Base-by-base conservation (phyloP, 208 protist genomes). In the Wallacemonas collosoma region DNA sequence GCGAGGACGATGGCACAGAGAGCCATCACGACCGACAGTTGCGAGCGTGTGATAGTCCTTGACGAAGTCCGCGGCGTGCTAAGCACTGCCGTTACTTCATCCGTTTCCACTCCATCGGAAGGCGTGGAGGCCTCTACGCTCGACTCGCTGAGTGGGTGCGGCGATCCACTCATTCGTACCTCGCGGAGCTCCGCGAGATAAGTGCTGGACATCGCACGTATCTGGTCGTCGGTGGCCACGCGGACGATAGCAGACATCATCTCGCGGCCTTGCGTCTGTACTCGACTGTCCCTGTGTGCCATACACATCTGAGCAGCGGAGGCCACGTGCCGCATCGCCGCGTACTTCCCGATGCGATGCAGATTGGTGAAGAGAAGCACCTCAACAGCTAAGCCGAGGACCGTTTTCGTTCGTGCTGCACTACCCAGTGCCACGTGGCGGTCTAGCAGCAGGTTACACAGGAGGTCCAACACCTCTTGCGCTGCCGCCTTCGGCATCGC, bases 341-440 rank as follows among this genome's bases (percentile, higher is more conserved):
- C 77, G 62, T 81, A 96, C 75, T 83, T 83, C 17, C 89, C 91
- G 72, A 96, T 88, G 61, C 87, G 88, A 76, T 94, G 91, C 6
- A 92, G 68, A 68, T 96, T 96, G 17, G 54, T 71, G 72, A 92
- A 85, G 8, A 93, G 61, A 4, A 91, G 51, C 14, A 75, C 50
- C 53, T 82, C 73, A 4, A 96, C 68, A 15, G 79, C 79, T 9
- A 57, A 67, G 35, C 77, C 83, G 12, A 91, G 64, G 50, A 63
- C 76, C 40, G 79, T 71, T 58, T 84, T 85, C 3, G 88, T 82
- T 12, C 83, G 80, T 2, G 79, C 76, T 2, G 80, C 80, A 12
- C 50, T 56, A 15, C 85, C 84, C 57, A 85, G 86, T 3, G 71
- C 47, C 2, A 57, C 66, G 12, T 67, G 63, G 36, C 62, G 40